Evolutionary conservation across 1,284 basidiomycete species (phyloP).

Genomic region (Puccinia sorghi): DNA sequence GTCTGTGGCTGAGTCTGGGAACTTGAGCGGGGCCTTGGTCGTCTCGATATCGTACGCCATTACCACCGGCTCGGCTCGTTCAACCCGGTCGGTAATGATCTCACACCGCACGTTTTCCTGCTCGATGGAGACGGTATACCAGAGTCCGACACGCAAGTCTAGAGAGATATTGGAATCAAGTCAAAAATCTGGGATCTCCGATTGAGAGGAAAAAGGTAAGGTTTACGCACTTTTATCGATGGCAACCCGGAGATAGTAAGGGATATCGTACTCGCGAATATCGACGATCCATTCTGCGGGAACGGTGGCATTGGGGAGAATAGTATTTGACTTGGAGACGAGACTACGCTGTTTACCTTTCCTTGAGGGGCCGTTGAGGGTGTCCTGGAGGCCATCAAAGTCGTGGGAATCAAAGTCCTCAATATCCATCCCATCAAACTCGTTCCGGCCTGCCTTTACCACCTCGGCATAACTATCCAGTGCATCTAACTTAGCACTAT

Average conservation of each 20-base stretch:
- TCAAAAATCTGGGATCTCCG: neutral
- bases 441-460: constrained; percentile 62
- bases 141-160: constrained; percentile 93
- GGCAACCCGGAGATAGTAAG: constrained; percentile 95
- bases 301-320: constrained; percentile 62
- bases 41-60: constrained; percentile 99
- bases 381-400: constrained; percentile 48
- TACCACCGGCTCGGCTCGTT: constrained; percentile 97
- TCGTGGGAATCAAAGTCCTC: constrained; percentile 29
- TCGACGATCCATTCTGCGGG: constrained; percentile 90
- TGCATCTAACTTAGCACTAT: constrained; percentile 89
- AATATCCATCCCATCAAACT: constrained; percentile 36
- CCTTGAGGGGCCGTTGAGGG: constrained; percentile 7
- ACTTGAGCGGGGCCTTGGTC: constrained; percentile 96
- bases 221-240: constrained; percentile 77
- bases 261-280: constrained; percentile 93
- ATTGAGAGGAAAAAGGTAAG: no score
- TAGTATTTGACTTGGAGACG: constrained; percentile 57
- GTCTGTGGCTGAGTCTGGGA: constrained; percentile 92
- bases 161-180: constrained; percentile 2
- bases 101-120: constrained; percentile 77
- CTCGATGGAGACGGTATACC: constrained; percentile 82
- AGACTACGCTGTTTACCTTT: constrained; percentile 51
- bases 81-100: constrained; percentile 78
- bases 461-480: constrained; percentile 98